These are phyloP conservation scores for Farysia itapuensis DNA, from an alignment of 1,284 basidiomycete genomes.

Conservation along the genomic window DNA sequence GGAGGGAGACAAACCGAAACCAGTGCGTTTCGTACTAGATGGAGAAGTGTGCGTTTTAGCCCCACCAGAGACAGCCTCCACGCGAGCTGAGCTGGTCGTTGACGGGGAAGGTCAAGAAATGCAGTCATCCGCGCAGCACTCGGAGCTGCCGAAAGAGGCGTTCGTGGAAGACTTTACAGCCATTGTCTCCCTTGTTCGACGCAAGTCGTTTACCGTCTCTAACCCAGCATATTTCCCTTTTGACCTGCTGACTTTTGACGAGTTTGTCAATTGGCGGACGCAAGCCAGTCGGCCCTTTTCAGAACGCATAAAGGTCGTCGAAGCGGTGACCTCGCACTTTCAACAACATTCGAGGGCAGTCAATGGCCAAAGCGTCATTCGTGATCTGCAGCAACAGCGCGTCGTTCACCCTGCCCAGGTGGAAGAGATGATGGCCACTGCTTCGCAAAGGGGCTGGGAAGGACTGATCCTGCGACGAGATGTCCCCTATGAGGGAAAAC, in stretches of 20 bases:
- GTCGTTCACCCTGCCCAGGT: slow-evolving; percentile 7
- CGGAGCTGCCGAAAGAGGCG: neutral
- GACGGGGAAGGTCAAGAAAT: neutral
- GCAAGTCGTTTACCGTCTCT: slow-evolving; percentile 16
- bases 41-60: slow-evolving; percentile 42
- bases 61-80: slow-evolving; percentile 21
- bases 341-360: slow-evolving; percentile 2
- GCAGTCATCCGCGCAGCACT: neutral
- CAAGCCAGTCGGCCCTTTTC: slow-evolving; percentile 6
- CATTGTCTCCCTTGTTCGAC: slow-evolving; percentile 25
- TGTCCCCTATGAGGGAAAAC: slow-evolving; percentile 38
- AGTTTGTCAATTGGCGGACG: slow-evolving; percentile 31
- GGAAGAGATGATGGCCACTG: slow-evolving; percentile 8
- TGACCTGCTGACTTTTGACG: slow-evolving; percentile 38
- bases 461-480: slow-evolving; percentile 41
- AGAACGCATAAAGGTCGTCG: slow-evolving; percentile 12
- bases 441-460: slow-evolving; percentile 37
- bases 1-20: neutral
- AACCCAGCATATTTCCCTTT: slow-evolving; percentile 40
- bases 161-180: slow-evolving; percentile 42
- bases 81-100: slow-evolving; percentile 9
- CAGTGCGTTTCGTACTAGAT: slow-evolving; percentile 31
- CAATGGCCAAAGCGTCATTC: slow-evolving; percentile 5
- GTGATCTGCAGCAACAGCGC: slow-evolving; percentile 24
- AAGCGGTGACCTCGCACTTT: slow-evolving; percentile 13